Percentiles rank a stretch among this genome's conserved stretches.
Evolutionary conservation across 2,329 filamentous ascomycete species (phyloP).

Genomic region (Monilinia fructicola): DNA sequence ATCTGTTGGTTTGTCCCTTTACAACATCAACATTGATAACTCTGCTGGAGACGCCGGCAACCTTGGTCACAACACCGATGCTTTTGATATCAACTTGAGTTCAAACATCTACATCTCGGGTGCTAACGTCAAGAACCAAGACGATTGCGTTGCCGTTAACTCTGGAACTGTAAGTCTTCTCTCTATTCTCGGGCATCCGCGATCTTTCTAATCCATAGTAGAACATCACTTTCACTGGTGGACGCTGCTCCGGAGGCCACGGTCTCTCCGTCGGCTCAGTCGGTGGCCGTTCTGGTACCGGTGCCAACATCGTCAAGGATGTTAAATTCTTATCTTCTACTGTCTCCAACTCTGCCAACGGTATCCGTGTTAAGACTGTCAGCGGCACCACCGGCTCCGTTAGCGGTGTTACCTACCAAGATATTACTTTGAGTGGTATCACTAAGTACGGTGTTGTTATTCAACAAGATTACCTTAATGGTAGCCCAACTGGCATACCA

Average conservation of each 20-base stretch:
- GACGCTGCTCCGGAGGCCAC: constrained; percentile 38
- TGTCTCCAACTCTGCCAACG: constrained; percentile 53
- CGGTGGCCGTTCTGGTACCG: constrained; percentile 51
- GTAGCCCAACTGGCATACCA: constrained; percentile 33
- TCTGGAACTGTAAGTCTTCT: constrained; percentile 46
- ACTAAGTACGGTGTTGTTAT: constrained; percentile 49
- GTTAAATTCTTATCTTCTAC: constrained; percentile 51
- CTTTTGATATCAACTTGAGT: constrained; percentile 50
- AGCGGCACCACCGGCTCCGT: constrained; percentile 44
- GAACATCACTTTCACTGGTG: constrained; percentile 36
- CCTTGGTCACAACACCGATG: constrained; percentile 54
- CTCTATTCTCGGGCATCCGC: rapidly evolving
- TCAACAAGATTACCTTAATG: constrained; percentile 53
- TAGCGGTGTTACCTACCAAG: constrained; percentile 52
- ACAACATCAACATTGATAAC: constrained; percentile 56
- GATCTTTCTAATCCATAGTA: not conserved
- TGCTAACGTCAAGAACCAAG: constrained; percentile 56
- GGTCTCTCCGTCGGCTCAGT: constrained; percentile 60
- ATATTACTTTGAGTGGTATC: constrained; percentile 52
- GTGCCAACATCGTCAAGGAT: constrained; percentile 53
- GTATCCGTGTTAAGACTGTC: constrained; percentile 44
- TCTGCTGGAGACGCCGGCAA: constrained; percentile 49
- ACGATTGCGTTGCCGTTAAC: constrained; percentile 60
- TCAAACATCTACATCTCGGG: constrained; percentile 51
- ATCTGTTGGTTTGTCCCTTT: constrained; percentile 47